Base-by-base conservation (phyloP, 331 rosid species). In the Pyracantha coccinea region DNA sequence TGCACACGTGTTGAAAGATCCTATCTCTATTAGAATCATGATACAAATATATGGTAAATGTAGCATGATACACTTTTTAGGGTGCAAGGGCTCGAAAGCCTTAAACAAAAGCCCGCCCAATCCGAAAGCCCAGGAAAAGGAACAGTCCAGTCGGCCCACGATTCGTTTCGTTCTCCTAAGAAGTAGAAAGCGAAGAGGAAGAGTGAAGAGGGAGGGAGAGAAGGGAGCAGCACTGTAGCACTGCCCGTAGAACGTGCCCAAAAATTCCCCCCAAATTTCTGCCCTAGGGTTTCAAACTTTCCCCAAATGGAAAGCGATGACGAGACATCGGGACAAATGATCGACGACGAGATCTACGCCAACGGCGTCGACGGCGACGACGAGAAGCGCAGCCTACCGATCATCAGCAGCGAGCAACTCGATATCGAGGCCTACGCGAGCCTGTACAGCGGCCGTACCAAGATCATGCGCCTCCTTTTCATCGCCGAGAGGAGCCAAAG, bases 381-480 rank as follows among this genome's bases (percentile, higher is more conserved):
- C 21, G 88, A 84, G 35, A 84, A 84, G 66, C 93, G 84, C 27
- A 83, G 59, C 74, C 75, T 90, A 3, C 92, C 96, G 2, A 89
- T 92, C 71, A 83, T 89, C 54, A 92, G 92, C 83, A 97, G 98
- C 47, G 99, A 95, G 83, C 98, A 90, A 61, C 96, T 95, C 61
- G 99, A 95, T 78, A 67, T 95, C 80, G 97, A 95, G 75, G 99
- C 97, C 1, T 95, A 89, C 70, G 96, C 96, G 3, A 79, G 87
- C 71, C 96, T 89, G 14, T 95, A 95, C 79, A 54, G 89, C 4
- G 98, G 98, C 3, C 89, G 97, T 2, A 90, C 99, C 8, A 95
- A 95, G 93, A 88, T 92, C 84, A 41, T 79, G 80, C 88, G 96
- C 33, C 88, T 95, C 8, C 69, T 92, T 9, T 95, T 92, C 88